phyloP scores from a whole-genome alignment of 2,329 filamentous ascomycete genomes.

The Colletotrichum nymphaeae region DNA sequence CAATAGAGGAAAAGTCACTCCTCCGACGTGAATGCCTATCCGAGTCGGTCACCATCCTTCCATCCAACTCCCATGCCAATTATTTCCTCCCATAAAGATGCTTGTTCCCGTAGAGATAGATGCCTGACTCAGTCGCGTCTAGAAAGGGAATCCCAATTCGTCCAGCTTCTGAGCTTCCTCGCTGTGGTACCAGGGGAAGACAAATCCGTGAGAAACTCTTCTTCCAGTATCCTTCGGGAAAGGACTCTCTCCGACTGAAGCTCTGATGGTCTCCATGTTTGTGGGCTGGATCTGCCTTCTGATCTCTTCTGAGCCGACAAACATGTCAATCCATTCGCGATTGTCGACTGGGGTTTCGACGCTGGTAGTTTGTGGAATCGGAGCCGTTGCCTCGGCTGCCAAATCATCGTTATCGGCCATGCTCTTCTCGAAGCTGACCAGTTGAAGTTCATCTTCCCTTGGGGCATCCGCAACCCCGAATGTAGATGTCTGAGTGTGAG shows the following conservation, averaged over 20 bases:
- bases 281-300: neutral
- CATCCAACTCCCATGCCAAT: neutral
- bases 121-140: neutral
- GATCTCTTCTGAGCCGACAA: neutral
- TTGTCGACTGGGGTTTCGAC: neutral
- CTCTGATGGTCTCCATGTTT: neutral
- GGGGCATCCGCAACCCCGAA: neutral
- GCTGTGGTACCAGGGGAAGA: slow-evolving; percentile 4
- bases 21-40: neutral
- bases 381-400: neutral
- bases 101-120: too few relatives aligned
- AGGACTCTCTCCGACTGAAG: neutral
- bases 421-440: neutral
- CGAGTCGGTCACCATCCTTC: too few relatives aligned
- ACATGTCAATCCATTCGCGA: neutral
- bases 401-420: neutral
- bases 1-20: neutral
- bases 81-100: neutral
- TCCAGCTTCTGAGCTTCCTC: neutral
- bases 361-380: neutral
- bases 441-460: neutral
- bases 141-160: neutral
- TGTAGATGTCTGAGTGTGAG: neutral
- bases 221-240: slow-evolving; percentile 8
- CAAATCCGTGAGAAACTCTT: slow-evolving; percentile 10